Evolutionary conservation across 202 grass and related monocot genomes (phyloP), one percentile per base, ranked within the genome.

Genomic region (Setaria viridis): DNA sequence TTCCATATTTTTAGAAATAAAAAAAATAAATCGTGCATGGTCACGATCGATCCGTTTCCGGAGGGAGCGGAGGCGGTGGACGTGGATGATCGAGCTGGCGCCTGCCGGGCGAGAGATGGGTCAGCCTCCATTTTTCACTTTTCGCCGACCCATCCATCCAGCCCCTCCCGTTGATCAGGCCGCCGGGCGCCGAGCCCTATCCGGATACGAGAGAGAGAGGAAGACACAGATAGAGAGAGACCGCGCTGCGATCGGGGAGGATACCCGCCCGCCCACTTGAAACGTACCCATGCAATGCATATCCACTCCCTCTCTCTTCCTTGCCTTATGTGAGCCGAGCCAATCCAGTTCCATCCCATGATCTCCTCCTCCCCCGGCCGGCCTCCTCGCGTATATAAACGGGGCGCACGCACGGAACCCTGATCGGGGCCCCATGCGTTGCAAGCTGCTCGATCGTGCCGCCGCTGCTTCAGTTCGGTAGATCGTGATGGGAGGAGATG

Each of bases 261-360:
- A 43, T 29, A 81, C 47, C 80, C 80, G 62, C 13, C 47, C 67
- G 81, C 81, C 87, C 87, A 89, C 82, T 81, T 81, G 81, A 85
- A 89, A 84, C 73, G 25, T 75, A 56, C 25, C 25, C 37, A 47
- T 53, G 55, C 75, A 67, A 81, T 87, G 78, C 62, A 81, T 87
- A 81, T 87, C 70, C 77, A 62, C 20, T 76, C 46, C 32, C 67
- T 45, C 35, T n/a, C 21, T 21, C 35, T 21, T 11, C 5, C 62
- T 47, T 8, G 9, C 21, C 70, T 20, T 45, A 3, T 15, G 39
- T 34, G 6, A 32, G 14, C 17, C 77, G 7, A 64, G 58, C 75
- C 75, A 78, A 86, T 87, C 80, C 72, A 57, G 32, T 50, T 14
- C 70, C 72, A 58, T 17, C 49, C 34, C 86, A 32, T 15, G 74